Percentiles rank a stretch among this genome's conserved stretches.
phyloP scores from a whole-genome alignment of 2,329 filamentous ascomycete genomes.

The Aspergillus floridensis region DNA sequence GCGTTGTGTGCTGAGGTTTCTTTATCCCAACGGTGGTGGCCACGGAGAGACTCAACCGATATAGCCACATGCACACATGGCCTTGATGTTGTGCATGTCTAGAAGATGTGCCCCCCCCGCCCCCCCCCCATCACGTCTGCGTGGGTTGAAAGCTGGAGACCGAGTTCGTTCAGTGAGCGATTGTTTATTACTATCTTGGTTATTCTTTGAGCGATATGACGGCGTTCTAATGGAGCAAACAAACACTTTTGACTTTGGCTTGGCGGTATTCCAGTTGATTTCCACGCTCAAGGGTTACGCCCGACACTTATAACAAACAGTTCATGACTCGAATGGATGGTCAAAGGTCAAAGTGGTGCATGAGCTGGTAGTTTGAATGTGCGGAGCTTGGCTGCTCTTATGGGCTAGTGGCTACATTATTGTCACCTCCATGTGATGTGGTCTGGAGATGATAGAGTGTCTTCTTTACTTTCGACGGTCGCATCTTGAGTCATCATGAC shows the following conservation, averaged over 20 bases:
- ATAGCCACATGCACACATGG: background rate
- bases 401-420: background rate
- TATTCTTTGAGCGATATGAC: slow-evolving; percentile 15
- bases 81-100: background rate
- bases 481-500: background rate
- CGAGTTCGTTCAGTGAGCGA: slow-evolving; percentile 20
- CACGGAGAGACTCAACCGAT: background rate
- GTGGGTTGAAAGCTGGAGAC: slow-evolving; percentile 6
- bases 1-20: slow-evolving; percentile 61
- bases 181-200: slow-evolving; percentile 6
- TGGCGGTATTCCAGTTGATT: slow-evolving; percentile 3
- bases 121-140: background rate
- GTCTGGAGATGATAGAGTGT: background rate
- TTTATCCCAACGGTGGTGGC: background rate
- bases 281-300: slow-evolving; percentile 4
- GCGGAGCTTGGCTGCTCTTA: background rate
- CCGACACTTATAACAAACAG: background rate
- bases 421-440: background rate
- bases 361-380: background rate
- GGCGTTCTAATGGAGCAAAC: slow-evolving; percentile 20
- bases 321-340: background rate
- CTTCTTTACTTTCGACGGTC: background rate
- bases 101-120: background rate
- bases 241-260: background rate
- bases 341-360: background rate